Percentiles rank a stretch among this genome's conserved stretches.
Evolutionary conservation across 192 early-diverging fungal genomes (phyloP).

Genomic region (Chytriomyces confervae): DNA sequence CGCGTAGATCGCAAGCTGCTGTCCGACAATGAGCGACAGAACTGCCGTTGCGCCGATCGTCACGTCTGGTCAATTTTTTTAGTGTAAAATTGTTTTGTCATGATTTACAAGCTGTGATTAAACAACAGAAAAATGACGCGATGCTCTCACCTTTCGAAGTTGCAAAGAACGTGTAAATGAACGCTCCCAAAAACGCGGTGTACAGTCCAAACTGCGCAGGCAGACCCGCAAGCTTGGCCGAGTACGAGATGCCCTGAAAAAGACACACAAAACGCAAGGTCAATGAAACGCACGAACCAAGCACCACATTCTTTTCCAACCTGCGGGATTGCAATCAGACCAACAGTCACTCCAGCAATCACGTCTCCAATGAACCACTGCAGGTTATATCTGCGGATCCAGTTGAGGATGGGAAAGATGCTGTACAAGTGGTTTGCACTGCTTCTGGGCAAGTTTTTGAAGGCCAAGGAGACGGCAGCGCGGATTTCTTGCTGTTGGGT

Average conservation of each 20-base stretch:
- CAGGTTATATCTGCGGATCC: slow-evolving; percentile 66
- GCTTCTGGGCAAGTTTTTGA: neutral
- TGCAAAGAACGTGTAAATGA: slow-evolving; percentile 73
- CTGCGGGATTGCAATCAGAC: slow-evolving; percentile 76
- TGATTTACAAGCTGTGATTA: neutral
- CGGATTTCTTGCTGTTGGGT: neutral
- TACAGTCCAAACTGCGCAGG: slow-evolving; percentile 79
- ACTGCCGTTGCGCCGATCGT: slow-evolving; percentile 81
- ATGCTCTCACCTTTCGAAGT: slow-evolving; percentile 79
- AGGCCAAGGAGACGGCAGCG: neutral
- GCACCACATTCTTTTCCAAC: too few species aligned
- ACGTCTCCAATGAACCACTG: slow-evolving; percentile 73
- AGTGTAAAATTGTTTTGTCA: neutral
- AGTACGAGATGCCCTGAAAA: slow-evolving; percentile 56
- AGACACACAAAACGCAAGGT: too few species aligned
- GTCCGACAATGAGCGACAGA: slow-evolving; percentile 75
- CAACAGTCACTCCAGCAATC: slow-evolving; percentile 75
- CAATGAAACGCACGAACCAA: too few species aligned
- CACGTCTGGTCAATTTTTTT: slow-evolving; percentile 39
- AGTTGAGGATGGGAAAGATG: slow-evolving; percentile 57
- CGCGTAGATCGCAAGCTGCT: slow-evolving; percentile 57
- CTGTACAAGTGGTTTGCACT: slow-evolving; percentile 20
- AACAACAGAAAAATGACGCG: too few species aligned
- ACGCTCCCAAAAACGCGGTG: slow-evolving; percentile 71
- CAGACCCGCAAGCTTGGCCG: slow-evolving; percentile 71